These are phyloP conservation scores for Hirsutella rhossiliensis DNA, from an alignment of 2,329 filamentous ascomycete genomes.

Conservation along the genomic window DNA sequence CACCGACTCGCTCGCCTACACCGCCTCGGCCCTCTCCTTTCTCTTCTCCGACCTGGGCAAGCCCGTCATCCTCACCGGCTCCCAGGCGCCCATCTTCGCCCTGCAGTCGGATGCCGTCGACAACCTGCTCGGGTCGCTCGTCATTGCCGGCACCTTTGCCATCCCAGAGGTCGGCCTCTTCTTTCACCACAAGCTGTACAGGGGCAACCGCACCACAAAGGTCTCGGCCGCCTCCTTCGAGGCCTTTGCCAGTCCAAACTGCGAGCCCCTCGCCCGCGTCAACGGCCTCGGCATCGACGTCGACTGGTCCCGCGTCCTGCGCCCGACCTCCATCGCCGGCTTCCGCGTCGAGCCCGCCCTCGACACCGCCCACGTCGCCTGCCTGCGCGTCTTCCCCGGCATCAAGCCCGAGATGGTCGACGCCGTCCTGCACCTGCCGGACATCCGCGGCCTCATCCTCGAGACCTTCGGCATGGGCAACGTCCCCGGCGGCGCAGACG, in stretches of 20 bases:
- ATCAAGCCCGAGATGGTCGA: slow-evolving; percentile 92
- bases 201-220: slow-evolving; percentile 81
- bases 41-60: slow-evolving; percentile 89
- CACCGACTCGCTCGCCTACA: slow-evolving; percentile 83
- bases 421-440: slow-evolving; percentile 65
- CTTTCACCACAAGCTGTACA: slow-evolving; percentile 84
- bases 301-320: slow-evolving; percentile 64
- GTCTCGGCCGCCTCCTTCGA: slow-evolving; percentile 77
- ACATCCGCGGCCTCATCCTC: slow-evolving; percentile 68
- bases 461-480: slow-evolving; percentile 94
- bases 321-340: slow-evolving; percentile 60
- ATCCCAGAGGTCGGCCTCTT: slow-evolving; percentile 90
- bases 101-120: slow-evolving; percentile 86
- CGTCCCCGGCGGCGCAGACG: slow-evolving; percentile 70
- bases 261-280: slow-evolving; percentile 67
- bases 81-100: slow-evolving; percentile 77
- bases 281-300: slow-evolving; percentile 72
- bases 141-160: slow-evolving; percentile 84
- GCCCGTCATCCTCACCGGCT: slow-evolving; percentile 76
- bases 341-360: slow-evolving; percentile 65
- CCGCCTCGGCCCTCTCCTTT: slow-evolving; percentile 80
- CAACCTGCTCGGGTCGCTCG: slow-evolving; percentile 77
- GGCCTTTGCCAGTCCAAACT: slow-evolving; percentile 83
- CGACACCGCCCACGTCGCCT: slow-evolving; percentile 81
- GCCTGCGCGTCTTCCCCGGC: slow-evolving; percentile 80